These are phyloP conservation scores for Aspergillus ellipticus DNA, from an alignment of 495 filamentous ascomycete species.

Conservation along the genomic window DNA sequence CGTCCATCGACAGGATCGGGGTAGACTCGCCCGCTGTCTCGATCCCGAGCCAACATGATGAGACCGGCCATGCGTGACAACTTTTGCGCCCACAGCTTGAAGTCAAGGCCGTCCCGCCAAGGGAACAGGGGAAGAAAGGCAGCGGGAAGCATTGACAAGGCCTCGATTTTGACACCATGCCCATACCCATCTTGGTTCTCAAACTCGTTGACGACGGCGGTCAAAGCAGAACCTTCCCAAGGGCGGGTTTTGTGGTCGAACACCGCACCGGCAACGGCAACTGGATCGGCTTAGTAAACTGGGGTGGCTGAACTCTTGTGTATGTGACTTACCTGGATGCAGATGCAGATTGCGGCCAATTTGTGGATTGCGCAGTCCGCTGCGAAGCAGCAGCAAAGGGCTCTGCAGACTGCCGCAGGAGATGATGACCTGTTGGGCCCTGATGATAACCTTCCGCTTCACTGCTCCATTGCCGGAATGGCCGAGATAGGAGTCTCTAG, in stretches of 20 bases:
- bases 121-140: conserved; percentile 54
- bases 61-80: conserved; percentile 61
- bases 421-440: conserved; percentile 78
- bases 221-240: conserved; percentile 81
- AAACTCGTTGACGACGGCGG: conserved; percentile 68
- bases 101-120: conserved; percentile 63
- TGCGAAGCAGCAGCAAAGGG: conserved; percentile 71
- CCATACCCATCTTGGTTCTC: conserved; percentile 79
- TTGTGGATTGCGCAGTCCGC: conserved; percentile 70
- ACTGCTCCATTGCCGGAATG: conserved; percentile 45
- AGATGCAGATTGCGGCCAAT: conserved; percentile 82
- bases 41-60: conserved; percentile 69
- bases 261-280: conserved; percentile 53
- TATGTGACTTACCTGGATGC: conserved; percentile 56
- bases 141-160: conserved; percentile 62
- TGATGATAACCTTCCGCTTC: conserved; percentile 60
- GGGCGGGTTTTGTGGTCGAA: conserved; percentile 64
- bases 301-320: background rate
- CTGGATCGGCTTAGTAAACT: conserved; percentile 24
- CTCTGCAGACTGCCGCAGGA: conserved; percentile 70
- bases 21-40: conserved; percentile 69
- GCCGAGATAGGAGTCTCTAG: conserved; percentile 59
- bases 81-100: conserved; percentile 60
- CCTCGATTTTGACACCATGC: conserved; percentile 80
- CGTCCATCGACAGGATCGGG: conserved; percentile 65